phyloP scores from a whole-genome alignment of 805 yeast species.

The Clavispora santaluciae region DNA sequence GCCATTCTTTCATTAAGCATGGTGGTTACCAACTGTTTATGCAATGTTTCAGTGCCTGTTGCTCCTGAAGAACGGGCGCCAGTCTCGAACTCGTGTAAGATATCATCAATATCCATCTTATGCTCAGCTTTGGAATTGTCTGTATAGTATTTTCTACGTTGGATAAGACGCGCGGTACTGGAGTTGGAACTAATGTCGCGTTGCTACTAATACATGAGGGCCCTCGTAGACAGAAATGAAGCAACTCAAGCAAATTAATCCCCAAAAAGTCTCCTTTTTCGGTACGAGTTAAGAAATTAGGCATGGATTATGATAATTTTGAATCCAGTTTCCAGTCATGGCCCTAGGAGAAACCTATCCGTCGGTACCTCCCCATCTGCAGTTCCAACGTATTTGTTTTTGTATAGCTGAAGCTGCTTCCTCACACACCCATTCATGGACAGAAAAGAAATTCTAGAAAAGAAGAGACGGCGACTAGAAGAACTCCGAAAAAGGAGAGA shows the following conservation, averaged over 20 bases:
- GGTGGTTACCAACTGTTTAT: conserved; percentile 45
- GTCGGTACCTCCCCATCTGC: not conserved
- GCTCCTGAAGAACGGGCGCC: conserved; percentile 11
- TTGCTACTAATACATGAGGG: no score
- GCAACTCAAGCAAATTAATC: no score
- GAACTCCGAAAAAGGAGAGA: conserved; percentile 22
- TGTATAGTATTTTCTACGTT: not conserved
- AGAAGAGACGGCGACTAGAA: conserved; percentile 33
- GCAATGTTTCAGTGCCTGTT: conserved; percentile 16
- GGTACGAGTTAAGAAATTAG: no score
- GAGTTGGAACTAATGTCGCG: not conserved
- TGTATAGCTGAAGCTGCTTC: not conserved
- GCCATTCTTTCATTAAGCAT: conserved; percentile 85
- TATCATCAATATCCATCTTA: conserved; percentile 61
- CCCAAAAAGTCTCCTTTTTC: no score
- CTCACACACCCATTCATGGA: conserved; percentile 21
- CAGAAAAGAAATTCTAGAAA: conserved; percentile 34
- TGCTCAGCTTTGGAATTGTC: not conserved
- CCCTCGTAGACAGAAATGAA: no score
- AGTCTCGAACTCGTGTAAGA: conserved; percentile 58
- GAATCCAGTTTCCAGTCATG: no score
- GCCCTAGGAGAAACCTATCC: no score
- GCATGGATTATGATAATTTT: no score
- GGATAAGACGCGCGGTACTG: not conserved
- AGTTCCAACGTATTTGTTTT: not conserved